A percentile compares a stretch with the other conserved stretches of the same genome.
Evolutionary conservation across 106 monocot species (phyloP).

Genomic region (Dendrobium huoshanense): DNA sequence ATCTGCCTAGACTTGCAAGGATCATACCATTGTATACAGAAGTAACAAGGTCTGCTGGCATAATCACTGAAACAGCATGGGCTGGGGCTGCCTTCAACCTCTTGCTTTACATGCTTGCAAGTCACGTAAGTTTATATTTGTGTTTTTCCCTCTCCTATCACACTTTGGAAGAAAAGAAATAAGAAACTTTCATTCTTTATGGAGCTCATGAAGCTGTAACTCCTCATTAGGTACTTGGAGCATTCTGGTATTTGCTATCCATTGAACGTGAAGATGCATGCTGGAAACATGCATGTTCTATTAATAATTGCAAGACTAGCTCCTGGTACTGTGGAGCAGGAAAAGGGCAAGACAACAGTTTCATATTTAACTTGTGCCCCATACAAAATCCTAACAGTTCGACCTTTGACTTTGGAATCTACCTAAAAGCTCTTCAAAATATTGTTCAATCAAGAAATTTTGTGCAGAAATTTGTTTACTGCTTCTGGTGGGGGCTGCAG

Average conservation of each 20-base stretch:
- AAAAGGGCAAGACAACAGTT: slow-evolving; percentile 5
- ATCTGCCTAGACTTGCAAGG: slow-evolving; percentile 63
- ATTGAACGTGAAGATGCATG: slow-evolving; percentile 68
- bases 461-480: slow-evolving; percentile 69
- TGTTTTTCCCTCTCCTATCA: background rate
- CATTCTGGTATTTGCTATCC: slow-evolving; percentile 87
- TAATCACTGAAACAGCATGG: slow-evolving; percentile 90
- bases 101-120: slow-evolving; percentile 92
- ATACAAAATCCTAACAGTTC: slow-evolving; percentile 13
- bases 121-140: slow-evolving; percentile 62
- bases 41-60: slow-evolving; percentile 80
- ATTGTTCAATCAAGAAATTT: slow-evolving; percentile 45
- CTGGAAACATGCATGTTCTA: slow-evolving; percentile 55
- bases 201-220: too few relatives aligned
- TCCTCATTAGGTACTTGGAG: slow-evolving; percentile 63
- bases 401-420: slow-evolving; percentile 71
- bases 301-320: slow-evolving; percentile 12
- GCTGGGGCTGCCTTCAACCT: slow-evolving; percentile 94
- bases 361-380: slow-evolving; percentile 36
- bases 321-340: slow-evolving; percentile 43
- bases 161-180: background rate
- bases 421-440: slow-evolving; percentile 47
- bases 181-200: too few relatives aligned
- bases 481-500: slow-evolving; percentile 95
- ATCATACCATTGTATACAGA: slow-evolving; percentile 76